Percentiles rank a stretch among this genome's conserved stretches.
phyloP scores from a whole-genome alignment of 2,329 filamentous ascomycete species.

The Calonectria ilicicola region DNA sequence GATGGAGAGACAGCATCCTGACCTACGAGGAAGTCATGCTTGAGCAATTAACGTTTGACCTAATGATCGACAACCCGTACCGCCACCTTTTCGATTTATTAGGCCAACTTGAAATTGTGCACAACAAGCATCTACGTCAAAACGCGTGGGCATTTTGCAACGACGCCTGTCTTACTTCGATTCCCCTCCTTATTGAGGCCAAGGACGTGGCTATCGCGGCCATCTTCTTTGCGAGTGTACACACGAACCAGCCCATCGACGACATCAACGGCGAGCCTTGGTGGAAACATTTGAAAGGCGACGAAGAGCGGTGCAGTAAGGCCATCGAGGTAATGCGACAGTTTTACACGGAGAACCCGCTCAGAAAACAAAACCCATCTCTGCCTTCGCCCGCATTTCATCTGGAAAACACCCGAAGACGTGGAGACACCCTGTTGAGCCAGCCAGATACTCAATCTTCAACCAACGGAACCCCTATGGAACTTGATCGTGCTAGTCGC shows the following conservation, averaged over 20 bases:
- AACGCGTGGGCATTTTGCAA: constrained; percentile 95
- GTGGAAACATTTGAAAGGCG: constrained; percentile 85
- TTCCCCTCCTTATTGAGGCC: constrained; percentile 85
- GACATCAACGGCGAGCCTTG: constrained; percentile 82
- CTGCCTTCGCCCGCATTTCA: constrained; percentile 66
- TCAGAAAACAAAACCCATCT: constrained; percentile 67
- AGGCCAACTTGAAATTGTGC: constrained; percentile 76
- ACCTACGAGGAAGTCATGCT: constrained; percentile 93
- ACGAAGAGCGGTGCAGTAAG: constrained; percentile 75
- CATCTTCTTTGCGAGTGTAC: constrained; percentile 86
- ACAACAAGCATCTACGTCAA: constrained; percentile 86
- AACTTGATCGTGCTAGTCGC: constrained; percentile 61
- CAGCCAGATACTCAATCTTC: constrained; percentile 60
- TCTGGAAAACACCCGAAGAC: constrained; percentile 67
- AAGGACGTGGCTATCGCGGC: constrained; percentile 86
- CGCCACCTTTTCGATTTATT: constrained; percentile 86
- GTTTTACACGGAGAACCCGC: constrained; percentile 74
- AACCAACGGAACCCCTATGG: constrained; percentile 61
- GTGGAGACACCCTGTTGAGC: constrained; percentile 56
- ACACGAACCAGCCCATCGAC: constrained; percentile 80
- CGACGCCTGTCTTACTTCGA: constrained; percentile 85
- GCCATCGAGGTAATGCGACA: constrained; percentile 83
- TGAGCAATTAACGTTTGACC: constrained; percentile 92
- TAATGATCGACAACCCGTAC: constrained; percentile 91
- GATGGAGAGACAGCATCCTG: constrained; percentile 94